Evolutionary conservation across 306 rosid species (phyloP).

Genomic region (Trichosanthes cucumerina): DNA sequence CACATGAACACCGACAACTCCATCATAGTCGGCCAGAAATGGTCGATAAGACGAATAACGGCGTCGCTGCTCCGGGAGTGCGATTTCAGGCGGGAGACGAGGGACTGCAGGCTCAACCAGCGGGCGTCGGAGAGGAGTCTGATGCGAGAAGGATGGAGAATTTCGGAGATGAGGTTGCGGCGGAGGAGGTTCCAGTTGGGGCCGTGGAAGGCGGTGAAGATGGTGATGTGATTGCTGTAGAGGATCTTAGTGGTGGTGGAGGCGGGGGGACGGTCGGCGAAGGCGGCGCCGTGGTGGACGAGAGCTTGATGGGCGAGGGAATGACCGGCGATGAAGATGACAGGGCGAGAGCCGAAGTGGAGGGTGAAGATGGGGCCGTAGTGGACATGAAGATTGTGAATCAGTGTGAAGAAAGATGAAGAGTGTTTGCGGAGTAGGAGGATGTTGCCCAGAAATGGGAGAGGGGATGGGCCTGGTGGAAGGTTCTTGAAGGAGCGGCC

Average conservation of each 20-base stretch:
- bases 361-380: constrained; percentile 18
- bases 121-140: constrained; percentile 2
- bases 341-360: constrained; percentile 13
- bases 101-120: not conserved
- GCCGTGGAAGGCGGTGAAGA: constrained; percentile 11
- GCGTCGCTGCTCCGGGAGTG: not conserved
- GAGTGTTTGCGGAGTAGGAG: constrained; percentile 5
- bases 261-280: constrained; percentile 13
- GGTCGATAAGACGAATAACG: not conserved
- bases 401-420: not conserved
- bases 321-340: constrained; percentile 12
- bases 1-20: constrained; percentile 16
- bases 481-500: not conserved
- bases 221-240: constrained; percentile 1
- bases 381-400: not conserved
- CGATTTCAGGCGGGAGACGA: not conserved
- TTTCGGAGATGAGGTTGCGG: constrained; percentile 11
- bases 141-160: constrained; percentile 5
- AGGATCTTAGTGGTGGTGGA: constrained; percentile 5
- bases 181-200: constrained; percentile 18
- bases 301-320: constrained; percentile 13
- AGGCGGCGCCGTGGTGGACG: not conserved
- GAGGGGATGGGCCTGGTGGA: constrained; percentile 15
- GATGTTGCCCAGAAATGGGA: constrained; percentile 13
- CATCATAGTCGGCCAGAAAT: not conserved